Evolutionary conservation across 1,284 basidiomycete species (phyloP), one percentile per base, ranked within the genome.

Genomic region (Rhodofomes roseus): DNA sequence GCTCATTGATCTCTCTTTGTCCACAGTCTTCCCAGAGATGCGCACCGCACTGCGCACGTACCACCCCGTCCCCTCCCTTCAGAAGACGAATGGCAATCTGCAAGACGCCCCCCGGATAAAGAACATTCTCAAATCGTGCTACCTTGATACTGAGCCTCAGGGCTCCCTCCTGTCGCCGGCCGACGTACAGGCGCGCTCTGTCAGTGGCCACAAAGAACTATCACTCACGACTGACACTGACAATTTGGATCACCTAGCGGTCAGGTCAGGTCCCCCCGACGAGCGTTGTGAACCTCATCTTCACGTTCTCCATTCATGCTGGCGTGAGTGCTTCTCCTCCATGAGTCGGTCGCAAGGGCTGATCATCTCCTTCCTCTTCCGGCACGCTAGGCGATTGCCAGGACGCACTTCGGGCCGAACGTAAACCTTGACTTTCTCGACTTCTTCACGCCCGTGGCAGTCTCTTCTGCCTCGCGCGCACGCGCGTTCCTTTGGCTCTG

Each of bases 401-500:
- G 79, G 57, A 69, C 76, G 4, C 86, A 89, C 70, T 84, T 90
- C 58, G 75, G 80, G 29, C 73, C 69, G 12, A 71, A 73, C 27
- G 65, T 80, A 55, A 76, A 74, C 41, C 63, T 82, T 60, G 83
- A 88, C 61, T 83, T 90, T 61, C 72, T 83, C 56, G 89, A 91
- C 69, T 74, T 92, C 61, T 91, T 92, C 73, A 76, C 83, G 25
- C 82, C 85, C 52, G 77, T 78, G 52, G 77, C 80, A 57, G 71
- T 86, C 37, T 85, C 87, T 1, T 86, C 87, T 8, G 69, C 71
- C 29, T 84, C 84, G 46, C 83, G 89, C 46, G 87, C 86, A 0
- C 81, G 77, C n/a, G 83, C 82, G 2, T 89, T 92, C 59, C 81
- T 94, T 23, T 93, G 90, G 87, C 79, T 92, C 46, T 76, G 90